Evolutionary conservation across 2,329 filamentous ascomycete genomes (phyloP), one percentile per base, ranked within the genome.

Genomic region (Blastomyces silverae): DNA sequence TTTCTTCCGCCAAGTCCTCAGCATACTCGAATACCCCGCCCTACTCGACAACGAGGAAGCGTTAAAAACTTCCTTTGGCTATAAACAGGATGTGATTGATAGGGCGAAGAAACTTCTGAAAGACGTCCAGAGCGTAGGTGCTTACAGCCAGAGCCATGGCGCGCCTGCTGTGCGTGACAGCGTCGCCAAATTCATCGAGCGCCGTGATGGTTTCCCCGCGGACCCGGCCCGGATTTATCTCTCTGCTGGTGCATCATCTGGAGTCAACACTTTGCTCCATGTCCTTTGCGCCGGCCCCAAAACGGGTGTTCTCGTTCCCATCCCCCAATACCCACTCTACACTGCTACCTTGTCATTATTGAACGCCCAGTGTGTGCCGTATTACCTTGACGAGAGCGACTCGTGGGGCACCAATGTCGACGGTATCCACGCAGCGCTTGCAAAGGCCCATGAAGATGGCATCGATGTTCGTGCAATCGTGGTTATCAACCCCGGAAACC

Each of bases 401-500:
- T 84, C 86, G 68, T 99, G 94, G 94, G 90, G 90, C 67, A 97
- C 93, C 59, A 89, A 95, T 74, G 79, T 97, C 53, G 81, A 84
- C n/a, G 84, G 85, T 57, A 94, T 99, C 78, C 86, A 86, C 70
- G 76, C 84, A 50, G 84, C 92, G 1, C 86, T 94, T 74, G 82
- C 86, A 65, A 86, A 90, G 74, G 93, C 92, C 68, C 86, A 88
- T 75, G 80, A 82, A 63, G 85, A 90, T 62, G 92, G 92, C 67
- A 88, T 87, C 66, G 92, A 97, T 71, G 90, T 97, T 63, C 91
- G 92, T 72, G 90, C 91, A 71, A 92, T 99, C 71, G 93, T 94
- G 70, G 89, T 99, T 72, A 99, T 99, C 82, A 99, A 99, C 84
- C 94, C 94, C 0, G 94, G 94, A 66, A 99, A 99, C 81, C 94